Percentiles rank a stretch among this genome's conserved stretches.
These are phyloP conservation scores for Cardiospermum halicacabum DNA, from an alignment of 345 rosid genomes.

Conservation along the genomic window DNA sequence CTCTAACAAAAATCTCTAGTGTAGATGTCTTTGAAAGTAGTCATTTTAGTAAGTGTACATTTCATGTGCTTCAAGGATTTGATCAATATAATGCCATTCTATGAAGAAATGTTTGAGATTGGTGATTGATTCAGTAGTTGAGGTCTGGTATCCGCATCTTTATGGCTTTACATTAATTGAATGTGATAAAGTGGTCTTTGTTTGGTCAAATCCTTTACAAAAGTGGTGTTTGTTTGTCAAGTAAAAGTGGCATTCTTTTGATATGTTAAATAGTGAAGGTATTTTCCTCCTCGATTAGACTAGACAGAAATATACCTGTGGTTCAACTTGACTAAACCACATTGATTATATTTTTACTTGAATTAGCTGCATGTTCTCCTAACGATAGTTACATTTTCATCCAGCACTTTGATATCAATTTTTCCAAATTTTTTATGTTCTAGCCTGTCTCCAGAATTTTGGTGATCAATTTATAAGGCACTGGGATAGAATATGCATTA, in stretches of 20 bases:
- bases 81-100: neutral
- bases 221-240: neutral
- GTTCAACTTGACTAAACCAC: neutral
- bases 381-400: neutral
- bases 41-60: neutral
- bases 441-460: neutral
- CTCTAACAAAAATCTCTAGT: neutral
- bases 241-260: neutral
- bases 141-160: neutral
- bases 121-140: neutral
- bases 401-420: neutral
- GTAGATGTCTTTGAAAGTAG: neutral
- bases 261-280: neutral
- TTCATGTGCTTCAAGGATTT: neutral
- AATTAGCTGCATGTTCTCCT: neutral
- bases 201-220: no score
- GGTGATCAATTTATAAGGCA: neutral
- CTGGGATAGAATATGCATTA: neutral
- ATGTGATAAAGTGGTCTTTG: neutral
- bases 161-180: neutral
- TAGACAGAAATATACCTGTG: neutral
- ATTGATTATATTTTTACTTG: neutral
- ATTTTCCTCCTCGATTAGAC: neutral
- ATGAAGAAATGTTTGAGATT: neutral
- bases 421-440: neutral